phyloP scores from a whole-genome alignment of 2,329 filamentous ascomycete species.

The Exophiala mesophila region DNA sequence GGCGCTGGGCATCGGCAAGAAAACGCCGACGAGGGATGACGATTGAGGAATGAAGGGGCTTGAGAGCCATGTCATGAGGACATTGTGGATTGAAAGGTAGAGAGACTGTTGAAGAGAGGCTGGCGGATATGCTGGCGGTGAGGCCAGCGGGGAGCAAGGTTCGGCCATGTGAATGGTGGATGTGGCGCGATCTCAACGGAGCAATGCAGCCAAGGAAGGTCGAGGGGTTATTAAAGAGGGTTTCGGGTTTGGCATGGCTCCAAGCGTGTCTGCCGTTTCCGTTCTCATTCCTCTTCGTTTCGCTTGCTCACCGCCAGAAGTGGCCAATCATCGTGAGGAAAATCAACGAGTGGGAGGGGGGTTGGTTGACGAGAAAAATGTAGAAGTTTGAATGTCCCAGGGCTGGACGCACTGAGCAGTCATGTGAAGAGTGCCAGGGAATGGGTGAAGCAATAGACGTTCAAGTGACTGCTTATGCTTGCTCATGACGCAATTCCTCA shows the following conservation, averaged over 20 bases:
- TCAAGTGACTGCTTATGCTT: too few species aligned
- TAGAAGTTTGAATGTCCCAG: too few species aligned
- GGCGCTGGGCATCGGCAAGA: constrained; percentile 1
- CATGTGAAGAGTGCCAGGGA: too few species aligned
- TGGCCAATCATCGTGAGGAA: constrained; percentile 2
- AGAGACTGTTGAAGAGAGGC: neutral
- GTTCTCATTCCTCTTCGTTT: too few species aligned
- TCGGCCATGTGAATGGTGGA: too few species aligned
- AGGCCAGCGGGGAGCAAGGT: constrained; percentile 2
- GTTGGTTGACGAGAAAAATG: too few species aligned
- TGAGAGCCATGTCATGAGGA: constrained; percentile 1
- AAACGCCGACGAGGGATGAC: neutral
- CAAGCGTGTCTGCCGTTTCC: too few species aligned
- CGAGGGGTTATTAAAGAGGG: neutral
- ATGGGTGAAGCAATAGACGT: too few species aligned
- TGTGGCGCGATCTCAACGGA: neutral
- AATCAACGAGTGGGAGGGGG: neutral
- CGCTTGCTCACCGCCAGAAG: constrained; percentile 5
- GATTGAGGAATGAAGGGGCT: neutral
- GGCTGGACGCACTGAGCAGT: too few species aligned
- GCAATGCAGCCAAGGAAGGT: neutral
- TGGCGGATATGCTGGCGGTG: constrained; percentile 4
- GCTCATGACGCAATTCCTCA: too few species aligned
- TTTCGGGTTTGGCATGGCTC: neutral
- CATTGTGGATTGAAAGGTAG: neutral